Evolutionary conservation across 192 early-diverging fungal genomes (phyloP), one percentile per base, ranked within the genome.

Genomic region (Backusella macrospora): DNA sequence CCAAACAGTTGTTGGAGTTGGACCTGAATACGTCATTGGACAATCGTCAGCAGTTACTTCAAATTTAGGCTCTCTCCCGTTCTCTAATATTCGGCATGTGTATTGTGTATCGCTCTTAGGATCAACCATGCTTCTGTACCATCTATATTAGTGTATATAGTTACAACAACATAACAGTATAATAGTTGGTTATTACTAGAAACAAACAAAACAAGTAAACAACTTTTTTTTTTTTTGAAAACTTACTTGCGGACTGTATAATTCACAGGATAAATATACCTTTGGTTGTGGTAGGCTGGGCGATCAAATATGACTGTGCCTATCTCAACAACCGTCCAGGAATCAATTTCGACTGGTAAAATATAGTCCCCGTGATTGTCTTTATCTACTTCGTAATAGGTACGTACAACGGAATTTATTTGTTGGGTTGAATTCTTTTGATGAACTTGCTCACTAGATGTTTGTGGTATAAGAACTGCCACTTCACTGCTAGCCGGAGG

Each of bases 261-360:
- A 45, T 95, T 95, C 5, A 96, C 91, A 1, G 96, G 96, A 80
- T 87, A 98, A 63, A 98, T 96, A 74, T 98, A 96, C 14, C 95
- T 86, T 73, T 96, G 94, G 68, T 87, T 94, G 72, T 98, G 95
- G 77, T 92, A 98, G 3, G 88, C 83, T 43, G 90, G 85, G 23
- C 91, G 85, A 75, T 96, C 93, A 76, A 83, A 86, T 9, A 94
- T 82, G 15, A 98, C 87, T 6, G 67, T 75, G 14, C 96, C 96
- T 14, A 95, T 81, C 68, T 70, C 73, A 18, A 89, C 75, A n/a
- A 98, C 81, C 3, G 92, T 95, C 42, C 93, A 86, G 18, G 91
- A 87, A 2, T 93, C 96, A 26, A 94, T 83, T 52, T 90, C 84
- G 14, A 95, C 85, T 0, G 96, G 96, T 65, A 96, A 79, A 34